A percentile compares a stretch with the other conserved stretches of the same genome.
Evolutionary conservation across 345 rosid species (phyloP).

Genomic region (Gossypium bickii): DNA sequence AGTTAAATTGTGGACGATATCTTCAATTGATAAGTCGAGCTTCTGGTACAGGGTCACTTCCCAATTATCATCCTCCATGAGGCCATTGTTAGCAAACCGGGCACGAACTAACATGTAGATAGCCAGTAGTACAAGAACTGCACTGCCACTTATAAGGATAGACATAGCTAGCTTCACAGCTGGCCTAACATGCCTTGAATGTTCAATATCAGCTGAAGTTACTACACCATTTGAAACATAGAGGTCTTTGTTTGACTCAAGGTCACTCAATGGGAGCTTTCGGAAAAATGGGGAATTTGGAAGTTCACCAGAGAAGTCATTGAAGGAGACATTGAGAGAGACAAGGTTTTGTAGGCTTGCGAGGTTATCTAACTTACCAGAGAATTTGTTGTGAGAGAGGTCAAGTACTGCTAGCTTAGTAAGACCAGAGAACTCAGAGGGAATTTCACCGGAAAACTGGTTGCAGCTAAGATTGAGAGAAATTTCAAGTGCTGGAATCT

Average conservation of each 20-base stretch:
- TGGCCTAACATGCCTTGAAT: slow-evolving; percentile 32
- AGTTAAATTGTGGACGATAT: slow-evolving; percentile 52
- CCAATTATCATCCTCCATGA: slow-evolving; percentile 51
- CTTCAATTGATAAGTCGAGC: slow-evolving; percentile 73
- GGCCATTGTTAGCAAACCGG: slow-evolving; percentile 26
- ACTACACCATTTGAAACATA: slow-evolving; percentile 39
- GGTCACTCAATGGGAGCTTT: slow-evolving; percentile 71
- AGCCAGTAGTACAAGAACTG: slow-evolving; percentile 53
- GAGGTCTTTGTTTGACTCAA: slow-evolving; percentile 66
- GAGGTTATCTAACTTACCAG: slow-evolving; percentile 59
- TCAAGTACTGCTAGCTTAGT: slow-evolving; percentile 69
- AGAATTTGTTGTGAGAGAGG: slow-evolving; percentile 69
- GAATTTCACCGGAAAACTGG: slow-evolving; percentile 62
- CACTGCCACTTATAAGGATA: slow-evolving; percentile 61
- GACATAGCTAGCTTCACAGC: slow-evolving; percentile 56
- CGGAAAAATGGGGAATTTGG: slow-evolving; percentile 77
- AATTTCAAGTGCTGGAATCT: slow-evolving; percentile 67
- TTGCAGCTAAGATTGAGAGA: slow-evolving; percentile 88
- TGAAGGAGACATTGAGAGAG: slow-evolving; percentile 84
- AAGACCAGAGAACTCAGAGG: slow-evolving; percentile 66
- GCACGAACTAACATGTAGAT: slow-evolving; percentile 53
- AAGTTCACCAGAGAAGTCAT: slow-evolving; percentile 79
- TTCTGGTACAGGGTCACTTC: slow-evolving; percentile 80
- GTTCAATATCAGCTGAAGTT: slow-evolving; percentile 38
- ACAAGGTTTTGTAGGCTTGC: slow-evolving; percentile 78